Percentiles rank a stretch among this genome's conserved stretches.
phyloP scores from a whole-genome alignment of 2,329 filamentous ascomycete genomes.

The Chrysosporium queenslandicum region DNA sequence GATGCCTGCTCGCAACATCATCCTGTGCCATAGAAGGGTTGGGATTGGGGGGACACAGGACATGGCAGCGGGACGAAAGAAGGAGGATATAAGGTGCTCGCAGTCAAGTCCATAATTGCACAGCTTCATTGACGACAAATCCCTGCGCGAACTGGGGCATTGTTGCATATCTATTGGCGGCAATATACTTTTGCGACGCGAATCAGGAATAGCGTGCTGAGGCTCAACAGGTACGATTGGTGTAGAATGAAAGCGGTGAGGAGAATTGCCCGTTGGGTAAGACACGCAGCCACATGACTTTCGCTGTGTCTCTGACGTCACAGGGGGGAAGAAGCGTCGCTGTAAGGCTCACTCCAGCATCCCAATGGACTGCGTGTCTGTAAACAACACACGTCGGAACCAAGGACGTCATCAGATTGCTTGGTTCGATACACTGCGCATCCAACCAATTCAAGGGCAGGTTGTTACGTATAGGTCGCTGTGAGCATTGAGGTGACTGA shows the following conservation, averaged over 20 bases:
- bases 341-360: neutral
- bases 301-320: neutral
- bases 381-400: neutral
- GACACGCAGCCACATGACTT: neutral
- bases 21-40: neutral
- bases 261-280: neutral
- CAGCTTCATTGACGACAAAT: neutral
- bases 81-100: neutral
- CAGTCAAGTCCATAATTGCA: neutral
- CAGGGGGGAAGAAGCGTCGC: neutral
- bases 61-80: neutral
- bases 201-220: neutral
- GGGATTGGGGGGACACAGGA: neutral
- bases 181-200: neutral
- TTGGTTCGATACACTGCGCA: neutral
- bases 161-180: no score
- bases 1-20: neutral
- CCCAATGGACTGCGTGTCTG: neutral
- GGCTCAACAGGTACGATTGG: neutral
- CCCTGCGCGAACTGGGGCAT: no score
- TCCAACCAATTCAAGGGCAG: neutral
- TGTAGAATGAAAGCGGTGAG: neutral
- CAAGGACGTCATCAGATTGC: no score
- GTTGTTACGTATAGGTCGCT: no score
- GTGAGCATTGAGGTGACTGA: neutral